Conservation (phyloP, 2,329 filamentous ascomycete species). For the Purpureocillium lavendulum region DNA sequence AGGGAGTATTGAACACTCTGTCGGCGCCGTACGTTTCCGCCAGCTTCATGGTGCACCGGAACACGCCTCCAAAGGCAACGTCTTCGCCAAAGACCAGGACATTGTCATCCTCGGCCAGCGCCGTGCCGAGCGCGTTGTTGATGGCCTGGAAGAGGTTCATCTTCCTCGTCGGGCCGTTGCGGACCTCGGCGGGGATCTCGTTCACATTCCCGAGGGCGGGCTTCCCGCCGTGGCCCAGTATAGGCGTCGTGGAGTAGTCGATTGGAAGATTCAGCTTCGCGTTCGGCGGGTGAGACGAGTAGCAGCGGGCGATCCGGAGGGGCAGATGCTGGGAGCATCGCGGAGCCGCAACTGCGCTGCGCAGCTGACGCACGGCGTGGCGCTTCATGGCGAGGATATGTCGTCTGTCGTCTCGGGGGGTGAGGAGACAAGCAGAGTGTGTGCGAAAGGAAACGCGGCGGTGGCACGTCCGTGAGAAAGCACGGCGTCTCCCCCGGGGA, state of each 20-base stretch:
- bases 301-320: conserved; percentile 21
- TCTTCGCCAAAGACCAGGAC: conserved; percentile 94
- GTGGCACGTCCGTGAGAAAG: not conserved
- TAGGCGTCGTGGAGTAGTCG: conserved; percentile 74
- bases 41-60: conserved; percentile 87
- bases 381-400: conserved; percentile 20
- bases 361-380: conserved; percentile 20
- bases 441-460: not conserved
- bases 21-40: conserved; percentile 80
- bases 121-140: conserved; percentile 79
- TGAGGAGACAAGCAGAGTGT: conserved; percentile 1
- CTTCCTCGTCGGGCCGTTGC: conserved; percentile 66
- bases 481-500: not conserved
- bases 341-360: conserved; percentile 15
- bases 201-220: conserved; percentile 55
- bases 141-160: conserved; percentile 93
- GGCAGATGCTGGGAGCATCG: conserved; percentile 8
- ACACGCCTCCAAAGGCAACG: conserved; percentile 93
- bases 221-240: conserved; percentile 74
- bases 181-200: conserved; percentile 60
- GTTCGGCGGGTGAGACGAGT: conserved; percentile 50
- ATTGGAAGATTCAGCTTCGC: conserved; percentile 73
- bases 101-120: conserved; percentile 73
- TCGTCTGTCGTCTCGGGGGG: not conserved
- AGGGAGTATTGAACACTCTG: conserved; percentile 90